These are phyloP conservation scores for Trypanosoma melophagium DNA, from an alignment of 208 protist genomes.

Conservation along the genomic window DNA sequence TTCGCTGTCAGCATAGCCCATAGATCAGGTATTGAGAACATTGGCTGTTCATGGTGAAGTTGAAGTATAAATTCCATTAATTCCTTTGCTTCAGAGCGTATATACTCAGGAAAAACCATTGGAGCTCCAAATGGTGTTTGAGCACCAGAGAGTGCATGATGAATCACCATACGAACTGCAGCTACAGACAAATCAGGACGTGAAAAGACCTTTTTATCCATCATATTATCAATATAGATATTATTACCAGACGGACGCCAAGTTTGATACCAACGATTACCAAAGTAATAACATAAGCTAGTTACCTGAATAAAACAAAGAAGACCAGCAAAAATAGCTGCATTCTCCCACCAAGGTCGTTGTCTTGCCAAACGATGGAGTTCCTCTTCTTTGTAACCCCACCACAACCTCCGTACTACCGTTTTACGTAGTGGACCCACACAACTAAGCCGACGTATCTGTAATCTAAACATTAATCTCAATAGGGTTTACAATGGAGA, in stretches of 20 bases:
- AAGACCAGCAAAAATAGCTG: slow-evolving; percentile 62
- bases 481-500: too few species aligned
- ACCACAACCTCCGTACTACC: slow-evolving; percentile 33
- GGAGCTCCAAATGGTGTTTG: slow-evolving; percentile 80
- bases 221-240: slow-evolving; percentile 41
- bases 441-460: slow-evolving; percentile 1
- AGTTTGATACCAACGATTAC: slow-evolving; percentile 74
- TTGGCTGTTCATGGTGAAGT: slow-evolving; percentile 61
- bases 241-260: slow-evolving; percentile 72
- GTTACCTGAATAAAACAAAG: slow-evolving; percentile 71
- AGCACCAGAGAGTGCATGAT: slow-evolving; percentile 67
- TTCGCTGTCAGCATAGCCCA: slow-evolving; percentile 78
- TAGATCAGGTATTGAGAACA: slow-evolving; percentile 77
- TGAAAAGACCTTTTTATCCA: slow-evolving; percentile 76
- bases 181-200: slow-evolving; percentile 79
- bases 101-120: slow-evolving; percentile 70
- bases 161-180: slow-evolving; percentile 72
- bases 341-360: slow-evolving; percentile 85
- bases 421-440: slow-evolving; percentile 23
- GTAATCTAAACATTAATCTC: slow-evolving; percentile 25
- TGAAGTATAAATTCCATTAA: slow-evolving; percentile 65
- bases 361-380: slow-evolving; percentile 74
- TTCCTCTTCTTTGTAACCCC: slow-evolving; percentile 60
- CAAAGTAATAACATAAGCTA: slow-evolving; percentile 53
- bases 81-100: slow-evolving; percentile 62